Percentiles rank a stretch among this genome's conserved stretches.
Evolutionary conservation across 2,329 filamentous ascomycete species (phyloP).

Genomic region (Botrytis fabae): DNA sequence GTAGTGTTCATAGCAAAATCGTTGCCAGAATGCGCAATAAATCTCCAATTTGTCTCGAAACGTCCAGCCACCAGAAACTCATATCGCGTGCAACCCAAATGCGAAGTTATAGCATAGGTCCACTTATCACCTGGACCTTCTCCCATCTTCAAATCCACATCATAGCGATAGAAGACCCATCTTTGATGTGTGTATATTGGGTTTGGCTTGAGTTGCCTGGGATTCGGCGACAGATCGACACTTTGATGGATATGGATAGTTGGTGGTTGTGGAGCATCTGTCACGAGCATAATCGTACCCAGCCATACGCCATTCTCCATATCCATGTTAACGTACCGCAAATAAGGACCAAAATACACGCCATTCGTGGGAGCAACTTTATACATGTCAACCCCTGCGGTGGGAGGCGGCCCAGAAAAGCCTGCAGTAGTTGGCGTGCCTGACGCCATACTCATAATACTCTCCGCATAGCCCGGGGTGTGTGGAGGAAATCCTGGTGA

Average conservation of each 20-base stretch:
- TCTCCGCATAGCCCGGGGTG: constrained; percentile 81
- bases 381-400: constrained; percentile 89
- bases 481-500: constrained; percentile 84
- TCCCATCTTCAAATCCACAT: constrained; percentile 85
- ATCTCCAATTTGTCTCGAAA: constrained; percentile 89
- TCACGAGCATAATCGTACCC: constrained; percentile 90
- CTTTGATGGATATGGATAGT: constrained; percentile 96
- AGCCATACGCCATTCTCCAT: constrained; percentile 87
- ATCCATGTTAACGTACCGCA: constrained; percentile 97
- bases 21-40: constrained; percentile 93
- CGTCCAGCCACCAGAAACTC: constrained; percentile 94
- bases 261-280: constrained; percentile 86
- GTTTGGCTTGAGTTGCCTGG: constrained; percentile 77
- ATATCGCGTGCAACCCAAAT: constrained; percentile 95
- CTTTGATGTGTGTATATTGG: constrained; percentile 86
- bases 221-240: constrained; percentile 87
- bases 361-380: constrained; percentile 91
- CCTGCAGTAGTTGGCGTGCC: constrained; percentile 76
- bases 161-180: constrained; percentile 96
- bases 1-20: constrained; percentile 90
- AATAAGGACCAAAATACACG: constrained; percentile 95
- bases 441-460: constrained; percentile 77
- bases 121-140: constrained; percentile 79
- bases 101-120: constrained; percentile 98
- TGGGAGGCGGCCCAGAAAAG: constrained; percentile 85